phyloP scores from a whole-genome alignment of 169 alveolate species.

The Hepatocystis sp. region DNA sequence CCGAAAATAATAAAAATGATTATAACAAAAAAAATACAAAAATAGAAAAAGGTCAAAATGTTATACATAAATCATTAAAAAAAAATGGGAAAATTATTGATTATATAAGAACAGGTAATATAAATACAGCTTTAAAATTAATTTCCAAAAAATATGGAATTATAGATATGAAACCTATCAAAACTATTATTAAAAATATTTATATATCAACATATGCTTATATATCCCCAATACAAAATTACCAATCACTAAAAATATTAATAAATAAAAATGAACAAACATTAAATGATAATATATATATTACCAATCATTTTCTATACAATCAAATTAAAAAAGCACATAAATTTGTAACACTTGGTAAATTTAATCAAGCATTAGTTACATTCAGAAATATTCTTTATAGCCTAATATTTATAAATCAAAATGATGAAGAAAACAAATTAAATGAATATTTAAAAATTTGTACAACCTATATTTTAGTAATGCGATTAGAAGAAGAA shows the following conservation, averaged over 20 bases:
- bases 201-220: conserved; percentile 70
- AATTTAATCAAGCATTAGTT: conserved; percentile 67
- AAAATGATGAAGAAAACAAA: conserved; percentile 31
- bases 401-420: conserved; percentile 20
- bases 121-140: conserved; percentile 30
- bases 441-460: conserved; percentile 42
- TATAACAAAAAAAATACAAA: conserved; percentile 14
- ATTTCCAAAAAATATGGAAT: conserved; percentile 72
- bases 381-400: conserved; percentile 74
- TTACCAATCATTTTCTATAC: conserved; percentile 48
- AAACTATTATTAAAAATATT: conserved; percentile 54
- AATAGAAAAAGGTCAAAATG: conserved; percentile 34
- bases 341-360: conserved; percentile 78
- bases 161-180: conserved; percentile 68
- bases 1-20: conserved; percentile 2
- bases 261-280: conserved; percentile 37
- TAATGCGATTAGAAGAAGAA: conserved; percentile 82
- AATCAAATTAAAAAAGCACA: conserved; percentile 79
- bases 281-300: conserved; percentile 1
- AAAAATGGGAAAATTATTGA: conserved; percentile 57
- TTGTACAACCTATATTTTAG: conserved; percentile 78
- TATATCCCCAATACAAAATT: conserved; percentile 64
- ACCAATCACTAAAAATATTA: conserved; percentile 12
- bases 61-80: conserved; percentile 8
- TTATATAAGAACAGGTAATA: conserved; percentile 47